These are phyloP conservation scores for Eucalyptus victrix DNA, from an alignment of 345 rosid genomes.

Conservation along the genomic window DNA sequence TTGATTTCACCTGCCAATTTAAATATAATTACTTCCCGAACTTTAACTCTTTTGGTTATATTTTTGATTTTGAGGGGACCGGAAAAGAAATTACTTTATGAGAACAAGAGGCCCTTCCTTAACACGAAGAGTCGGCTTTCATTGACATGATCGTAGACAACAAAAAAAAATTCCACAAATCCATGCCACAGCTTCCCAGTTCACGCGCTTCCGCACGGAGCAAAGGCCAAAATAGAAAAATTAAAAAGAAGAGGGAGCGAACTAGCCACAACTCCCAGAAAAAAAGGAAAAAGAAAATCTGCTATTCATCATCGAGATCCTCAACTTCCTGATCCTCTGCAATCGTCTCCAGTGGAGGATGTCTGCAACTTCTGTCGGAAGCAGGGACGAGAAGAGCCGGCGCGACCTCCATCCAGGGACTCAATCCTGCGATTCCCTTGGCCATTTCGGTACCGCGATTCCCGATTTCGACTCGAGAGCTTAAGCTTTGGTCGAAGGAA, in stretches of 20 bases:
- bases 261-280: not conserved
- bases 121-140: not conserved
- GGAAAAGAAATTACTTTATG: not conserved
- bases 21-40: no score
- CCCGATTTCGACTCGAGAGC: not conserved
- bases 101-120: not conserved
- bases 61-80: not conserved
- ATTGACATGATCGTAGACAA: not conserved
- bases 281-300: not conserved
- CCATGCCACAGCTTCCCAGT: not conserved
- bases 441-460: not conserved
- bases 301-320: not conserved
- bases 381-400: slow-evolving; percentile 13
- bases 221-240: not conserved
- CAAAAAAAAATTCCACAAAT: not conserved
- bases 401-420: slow-evolving; percentile 26
- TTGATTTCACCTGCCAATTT: not conserved
- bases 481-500: not conserved
- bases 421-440: not conserved
- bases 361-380: not conserved
- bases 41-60: not conserved
- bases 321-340: slow-evolving; percentile 21
- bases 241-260: not conserved
- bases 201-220: not conserved
- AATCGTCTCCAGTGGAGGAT: slow-evolving; percentile 35